These are phyloP conservation scores for Acanthamoeba lenticulata DNA, from an alignment of 208 protist genomes.

Conservation along the genomic window DNA sequence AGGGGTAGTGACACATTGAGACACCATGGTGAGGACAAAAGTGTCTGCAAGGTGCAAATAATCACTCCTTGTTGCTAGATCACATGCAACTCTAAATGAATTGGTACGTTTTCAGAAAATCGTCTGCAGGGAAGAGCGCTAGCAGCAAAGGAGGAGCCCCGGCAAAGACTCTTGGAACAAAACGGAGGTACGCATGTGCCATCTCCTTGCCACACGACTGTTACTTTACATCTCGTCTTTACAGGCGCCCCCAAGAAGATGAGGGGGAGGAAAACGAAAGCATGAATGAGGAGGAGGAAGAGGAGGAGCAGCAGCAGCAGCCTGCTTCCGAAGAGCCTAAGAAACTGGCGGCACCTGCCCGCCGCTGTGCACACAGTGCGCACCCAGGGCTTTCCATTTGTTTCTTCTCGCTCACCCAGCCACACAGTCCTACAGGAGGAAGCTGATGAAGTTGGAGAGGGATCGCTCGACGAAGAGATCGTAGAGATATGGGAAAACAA, in stretches of 20 bases:
- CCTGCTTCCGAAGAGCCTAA: not conserved
- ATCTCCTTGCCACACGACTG: not conserved
- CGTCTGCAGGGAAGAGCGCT: not conserved
- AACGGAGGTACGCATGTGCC: not conserved
- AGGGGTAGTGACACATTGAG: not conserved
- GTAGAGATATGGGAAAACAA: constrained; percentile 61
- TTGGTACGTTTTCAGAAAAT: no score
- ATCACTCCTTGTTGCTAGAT: not conserved
- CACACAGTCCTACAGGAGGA: constrained; percentile 42
- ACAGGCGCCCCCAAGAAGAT: not conserved
- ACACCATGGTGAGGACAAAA: not conserved
- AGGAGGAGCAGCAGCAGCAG: not conserved
- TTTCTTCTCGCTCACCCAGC: not conserved
- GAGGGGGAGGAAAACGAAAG: not conserved
- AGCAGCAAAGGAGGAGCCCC: not conserved
- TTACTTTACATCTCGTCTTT: not conserved
- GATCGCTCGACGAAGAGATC: constrained; percentile 41
- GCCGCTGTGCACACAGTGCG: constrained; percentile 43
- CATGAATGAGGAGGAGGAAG: not conserved
- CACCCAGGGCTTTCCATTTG: not conserved
- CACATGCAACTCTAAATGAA: no score
- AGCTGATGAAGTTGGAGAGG: not conserved
- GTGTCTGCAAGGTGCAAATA: not conserved
- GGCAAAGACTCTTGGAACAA: not conserved
- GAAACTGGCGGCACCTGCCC: not conserved